Evolutionary conservation across 1,139 yeast genomes (phyloP), one percentile per base, ranked within the genome.

Genomic region (Zygotorulaspora mrakii): DNA sequence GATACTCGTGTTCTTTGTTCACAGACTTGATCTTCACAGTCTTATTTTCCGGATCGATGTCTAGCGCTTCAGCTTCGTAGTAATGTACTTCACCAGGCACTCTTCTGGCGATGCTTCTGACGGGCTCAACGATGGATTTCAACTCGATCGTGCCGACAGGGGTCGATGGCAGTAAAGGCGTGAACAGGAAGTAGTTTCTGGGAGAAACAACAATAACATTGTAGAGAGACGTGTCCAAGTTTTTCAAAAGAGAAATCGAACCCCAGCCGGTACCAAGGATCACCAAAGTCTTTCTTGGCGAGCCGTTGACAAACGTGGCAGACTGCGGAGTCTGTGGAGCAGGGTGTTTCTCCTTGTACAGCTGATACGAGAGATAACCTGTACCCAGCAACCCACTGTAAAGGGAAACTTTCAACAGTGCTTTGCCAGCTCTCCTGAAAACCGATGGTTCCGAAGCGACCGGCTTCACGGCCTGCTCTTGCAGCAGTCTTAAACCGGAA

Each of bases 261-360:
- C 95, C 96, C 96, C 96, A 89, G 43, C 96, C 96, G 31, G 95
- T 78, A 45, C 97, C 96, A 54, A 89, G 74, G 50, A 89, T 79
- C 41, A 89, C 94, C 59, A 89, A 69, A 32, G 89, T 87, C 70
- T 89, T 89, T 73, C 85, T 86, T 62, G 82, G 77, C 45, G 85
- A 77, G 27, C 91, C 91, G 54, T 72, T 74, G 38, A 74, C 71
- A 53, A 79, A 77, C 26, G 70, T 64, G n/a, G 79, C 75, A 8
- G 77, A 66, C 61, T 79, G 83, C 13, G 76, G 74, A 38, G 67
- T 59, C 61, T 82, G 89, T 20, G 68, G 65, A 27, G 70, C 69
- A 3, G 89, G 89, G 50, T 73, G 71, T 4, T 76, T 67, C 64
- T 83, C 94, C 34, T 67, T 67, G 61, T 77, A 79, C 31, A 82